Base-by-base conservation (phyloP, 805 yeast species). In the Saccharomycopsis guyanensis region DNA sequence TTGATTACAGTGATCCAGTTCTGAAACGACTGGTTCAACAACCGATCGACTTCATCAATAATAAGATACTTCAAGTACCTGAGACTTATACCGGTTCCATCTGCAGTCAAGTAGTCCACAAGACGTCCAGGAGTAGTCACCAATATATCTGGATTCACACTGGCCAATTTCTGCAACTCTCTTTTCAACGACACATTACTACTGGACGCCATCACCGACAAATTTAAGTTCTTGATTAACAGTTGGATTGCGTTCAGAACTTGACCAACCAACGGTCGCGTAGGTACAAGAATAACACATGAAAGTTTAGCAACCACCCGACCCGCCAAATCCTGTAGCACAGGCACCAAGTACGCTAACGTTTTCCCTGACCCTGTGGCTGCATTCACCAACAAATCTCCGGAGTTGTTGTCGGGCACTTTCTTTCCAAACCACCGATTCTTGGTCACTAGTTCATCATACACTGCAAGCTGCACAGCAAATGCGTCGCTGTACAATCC, bases 361-460 rank as follows among this genome's bases (percentile, higher is more conserved):
- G 98, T 91, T 60, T 91, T 91, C 57, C 98, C 98, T 0, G 95
- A 84, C 37, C 98, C 98, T 0, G 98, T 91, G 8, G 94, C 77
- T 1, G 98, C 95, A 63, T 91, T 89, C 4, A 91, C 95, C 38
- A 91, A 67, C 16, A 88, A 62, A 63, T 93, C 95, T 20, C 91
- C 91, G 47, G 69, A 68, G 25, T 62, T 59, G 45, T 61, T 62
- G 16, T 63, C 62, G 18, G 40, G 40, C 18, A 24, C 13, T 32
- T 4, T 29, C 24, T 42, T 56, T 43, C 64, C 66, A 62, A 3
- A 66, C 64, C 8, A 58, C 55, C 3, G 56, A 47, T 65, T 55
- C 54, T 72, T 79, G 54, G 61, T 59, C 29, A 80, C 61, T 35
- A 73, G 56, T 24, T 71, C 59, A n/a, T 80, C 75, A 45, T 86